Conservation (phyloP, 352 stramenopile species). For the Synura sp. region DNA sequence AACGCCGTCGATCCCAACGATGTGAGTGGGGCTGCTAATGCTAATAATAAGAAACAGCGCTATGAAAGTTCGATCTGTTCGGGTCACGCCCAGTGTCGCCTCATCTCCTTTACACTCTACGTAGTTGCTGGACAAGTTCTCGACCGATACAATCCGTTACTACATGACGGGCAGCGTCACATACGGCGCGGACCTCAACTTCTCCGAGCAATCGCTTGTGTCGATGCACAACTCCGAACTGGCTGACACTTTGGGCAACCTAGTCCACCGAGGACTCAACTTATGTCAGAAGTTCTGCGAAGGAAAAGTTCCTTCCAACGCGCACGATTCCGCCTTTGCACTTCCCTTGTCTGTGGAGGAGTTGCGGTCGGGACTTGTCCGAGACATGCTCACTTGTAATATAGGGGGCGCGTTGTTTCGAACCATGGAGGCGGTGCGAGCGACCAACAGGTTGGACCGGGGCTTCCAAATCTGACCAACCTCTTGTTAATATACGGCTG, state of each 20-base stretch:
- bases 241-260: slow-evolving; percentile 83
- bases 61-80: too few relatives aligned
- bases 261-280: slow-evolving; percentile 92
- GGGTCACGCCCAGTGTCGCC: too few relatives aligned
- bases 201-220: slow-evolving; percentile 83
- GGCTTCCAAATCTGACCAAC: too few relatives aligned
- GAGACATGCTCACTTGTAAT: slow-evolving; percentile 84
- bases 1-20: slow-evolving; percentile 98
- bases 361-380: slow-evolving; percentile 68
- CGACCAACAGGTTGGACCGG: slow-evolving; percentile 36
- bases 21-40: too few relatives aligned
- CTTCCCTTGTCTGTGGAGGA: slow-evolving; percentile 75
- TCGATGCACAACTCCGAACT: slow-evolving; percentile 96
- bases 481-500: slow-evolving; percentile 59
- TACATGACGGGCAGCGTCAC: slow-evolving; percentile 73
- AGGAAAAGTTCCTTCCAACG: slow-evolving; percentile 58
- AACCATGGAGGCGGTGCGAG: slow-evolving; percentile 71
- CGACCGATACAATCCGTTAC: slow-evolving; percentile 92
- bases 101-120: too few relatives aligned
- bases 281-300: slow-evolving; percentile 92
- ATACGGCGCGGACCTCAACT: slow-evolving; percentile 90
- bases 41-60: too few relatives aligned
- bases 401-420: slow-evolving; percentile 78
- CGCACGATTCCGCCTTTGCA: slow-evolving; percentile 48
- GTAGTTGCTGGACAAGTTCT: slow-evolving; percentile 76